Base-by-base conservation (phyloP, 208 protist genomes). In the Trypanosoma lewisi region DNA sequence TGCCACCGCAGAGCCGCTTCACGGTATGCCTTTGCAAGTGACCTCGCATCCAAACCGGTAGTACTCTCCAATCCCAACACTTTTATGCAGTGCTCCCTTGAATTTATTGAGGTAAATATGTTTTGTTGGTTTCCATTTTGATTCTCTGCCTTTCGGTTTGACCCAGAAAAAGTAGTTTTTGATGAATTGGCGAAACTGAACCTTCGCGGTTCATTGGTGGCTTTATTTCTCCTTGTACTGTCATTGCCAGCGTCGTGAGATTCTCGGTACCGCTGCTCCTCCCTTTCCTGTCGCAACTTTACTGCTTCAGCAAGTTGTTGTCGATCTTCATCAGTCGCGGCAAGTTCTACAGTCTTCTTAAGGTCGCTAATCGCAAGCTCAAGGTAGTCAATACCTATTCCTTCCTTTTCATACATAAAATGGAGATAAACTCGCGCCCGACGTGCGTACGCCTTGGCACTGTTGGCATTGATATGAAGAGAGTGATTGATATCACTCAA, bases 1-100 rank as follows among this genome's bases (percentile, higher is more conserved):
- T 98, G 94, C 81, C 86, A 96, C 41, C 68, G 78, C 44, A 96
- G 68, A 7, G 87, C 89, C 6, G 73, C 75, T 63, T 88, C 70
- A n/a, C 77, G 86, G 66, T 96, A 98, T 54, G 89, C 89, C 61
- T 87, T 92, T 14, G 70, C 73, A 21, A 97, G 56, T 39, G 74
- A 74, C 58, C 78, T 64, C 28, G 50, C 47, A 17, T 85, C 74
- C 21, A 82, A 80, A 51, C 72, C 49, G 9, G 56, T 14, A 45
- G 44, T 28, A 51, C 25, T 34, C 19, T 51, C 60, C 39, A 65
- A 27, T 2, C 70, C 62, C 45, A 67, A 37, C 25, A 64, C 17
- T 5, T 34, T 47, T 5, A 41, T 44, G 23, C 37, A 60, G 0
- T 65, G 39, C 4, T 27, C 54, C 28, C 39, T 28, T 9, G 47